These are phyloP conservation scores for Earliella scabrosa DNA, from an alignment of 1,284 basidiomycete species.

Conservation along the genomic window DNA sequence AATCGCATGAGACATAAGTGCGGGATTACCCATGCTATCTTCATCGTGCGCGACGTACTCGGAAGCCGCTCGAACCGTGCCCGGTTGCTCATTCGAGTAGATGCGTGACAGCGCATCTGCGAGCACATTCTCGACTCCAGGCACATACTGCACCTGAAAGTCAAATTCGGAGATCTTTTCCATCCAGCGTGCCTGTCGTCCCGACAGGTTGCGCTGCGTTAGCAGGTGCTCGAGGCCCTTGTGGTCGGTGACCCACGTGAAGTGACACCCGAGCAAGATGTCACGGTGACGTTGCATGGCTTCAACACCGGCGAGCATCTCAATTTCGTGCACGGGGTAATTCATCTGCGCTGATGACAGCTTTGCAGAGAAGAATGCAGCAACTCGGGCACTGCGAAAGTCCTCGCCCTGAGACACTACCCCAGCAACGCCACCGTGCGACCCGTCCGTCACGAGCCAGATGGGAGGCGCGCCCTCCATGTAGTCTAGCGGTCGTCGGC, in stretches of 20 bases:
- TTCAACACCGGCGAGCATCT: conserved; percentile 34
- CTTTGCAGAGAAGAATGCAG: conserved; percentile 34
- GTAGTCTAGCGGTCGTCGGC: conserved; percentile 26
- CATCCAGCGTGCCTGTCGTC: conserved; percentile 10
- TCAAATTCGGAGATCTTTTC: conserved; percentile 30
- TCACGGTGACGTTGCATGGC: conserved; percentile 31
- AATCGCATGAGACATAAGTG: no score
- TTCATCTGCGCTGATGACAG: conserved; percentile 37
- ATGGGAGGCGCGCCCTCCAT: conserved; percentile 14
- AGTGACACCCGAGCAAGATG: conserved; percentile 24
- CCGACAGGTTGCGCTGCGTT: conserved; percentile 27
- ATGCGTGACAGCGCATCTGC: conserved; percentile 39
- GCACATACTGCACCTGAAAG: conserved; percentile 29
- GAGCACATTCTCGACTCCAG: conserved; percentile 23
- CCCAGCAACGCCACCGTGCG: conserved; percentile 8
- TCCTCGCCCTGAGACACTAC: conserved; percentile 25
- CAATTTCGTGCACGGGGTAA: conserved; percentile 24
- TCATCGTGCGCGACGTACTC: conserved; percentile 27
- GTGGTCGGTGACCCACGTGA: conserved; percentile 33
- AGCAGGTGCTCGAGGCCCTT: conserved; percentile 27
- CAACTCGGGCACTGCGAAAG: conserved; percentile 8
- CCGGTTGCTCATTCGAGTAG: conserved; percentile 34
- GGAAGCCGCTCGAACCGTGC: conserved; percentile 24
- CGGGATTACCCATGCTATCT: background rate
- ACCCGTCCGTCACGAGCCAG: conserved; percentile 23